Evolutionary conservation across 768 basidiomycete genomes (phyloP), one percentile per base, ranked within the genome.

Genomic region (Suillus occidentalis): DNA sequence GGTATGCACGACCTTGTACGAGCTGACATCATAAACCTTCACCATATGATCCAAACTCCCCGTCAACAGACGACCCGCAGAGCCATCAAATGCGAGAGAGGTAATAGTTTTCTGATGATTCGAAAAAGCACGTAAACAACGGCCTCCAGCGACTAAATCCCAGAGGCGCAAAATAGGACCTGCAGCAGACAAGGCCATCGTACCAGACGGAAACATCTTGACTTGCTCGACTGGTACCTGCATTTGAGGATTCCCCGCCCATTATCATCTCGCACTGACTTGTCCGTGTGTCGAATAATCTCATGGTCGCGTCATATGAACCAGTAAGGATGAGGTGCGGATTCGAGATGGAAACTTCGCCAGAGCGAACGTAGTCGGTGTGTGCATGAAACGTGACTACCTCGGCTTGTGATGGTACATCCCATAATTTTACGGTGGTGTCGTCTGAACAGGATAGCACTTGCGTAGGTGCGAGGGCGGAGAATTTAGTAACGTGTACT

Each of bases 61-160:
- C 0, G 94, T 94, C 55, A 99, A 81, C 2, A 99, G 83, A 43
- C 95, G 85, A 68, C 87, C 86, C 34, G 91, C 88, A 59, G 81
- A 84, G 37, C 90, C 72, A 73, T 94, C 89, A 76, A 96, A 94
- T 1, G 94, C 81, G 50, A 97, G 83, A 18, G 94, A 85, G 0
- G 97, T 99, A 63, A 99, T 87, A 3, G 97, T 95, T 80, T 99
- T 99, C 78, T 99, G 97, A 74, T 99, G 97, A 79, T 99, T 99
- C 42, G 95, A 97, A 67, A 99, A 74, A 12, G 97, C 97, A 56
- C 92, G 86, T 4, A 91, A 84, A 77, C 97, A 98, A 52, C 90
- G 87, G 16, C 93, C 94, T 14, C 94, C 94, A 0, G 92, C 91
- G 22, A 96, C 89, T 60, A 99, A 79, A 77, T 99, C 97, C 96